Conservation (phyloP, 1,139 yeast species). For the Dujonia santamariae region DNA sequence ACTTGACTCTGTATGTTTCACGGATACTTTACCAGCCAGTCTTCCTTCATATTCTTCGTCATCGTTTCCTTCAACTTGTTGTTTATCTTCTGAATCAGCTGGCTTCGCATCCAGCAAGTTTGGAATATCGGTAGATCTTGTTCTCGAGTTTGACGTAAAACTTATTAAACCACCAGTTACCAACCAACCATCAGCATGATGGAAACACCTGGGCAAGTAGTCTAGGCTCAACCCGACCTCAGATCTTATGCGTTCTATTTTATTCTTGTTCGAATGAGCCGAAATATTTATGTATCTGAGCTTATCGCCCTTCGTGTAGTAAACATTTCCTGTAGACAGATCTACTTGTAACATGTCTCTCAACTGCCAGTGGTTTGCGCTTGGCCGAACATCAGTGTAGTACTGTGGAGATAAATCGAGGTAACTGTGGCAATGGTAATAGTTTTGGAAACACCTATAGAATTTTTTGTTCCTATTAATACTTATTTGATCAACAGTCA, state of each 20-base stretch:
- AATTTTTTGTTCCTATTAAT: conserved; percentile 13
- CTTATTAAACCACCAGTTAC: conserved; percentile 77
- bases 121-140: conserved; percentile 6
- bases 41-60: too few relatives aligned
- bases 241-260: conserved; percentile 12
- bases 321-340: conserved; percentile 24
- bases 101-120: conserved; percentile 11
- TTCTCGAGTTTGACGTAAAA: conserved; percentile 1
- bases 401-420: conserved; percentile 38
- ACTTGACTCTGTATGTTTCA: too few relatives aligned
- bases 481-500: conserved; percentile 4
- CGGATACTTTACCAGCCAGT: too few relatives aligned
- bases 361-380: conserved; percentile 80
- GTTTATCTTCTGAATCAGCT: too few relatives aligned
- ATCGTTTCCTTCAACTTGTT: too few relatives aligned
- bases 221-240: conserved; percentile 42
- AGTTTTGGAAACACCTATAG: conserved; percentile 43
- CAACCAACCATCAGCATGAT: conserved; percentile 50
- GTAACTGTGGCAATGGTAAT: conserved; percentile 40
- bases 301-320: conserved; percentile 32
- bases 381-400: conserved; percentile 27
- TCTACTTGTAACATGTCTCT: conserved; percentile 65
- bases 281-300: conserved; percentile 25
- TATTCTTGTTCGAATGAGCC: not conserved
- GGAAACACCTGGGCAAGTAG: conserved; percentile 67